Percentiles rank a stretch among this genome's conserved stretches.
These are phyloP conservation scores for Aspergillus sp. DNA, from an alignment of 2,329 filamentous ascomycete genomes.

Conservation along the genomic window DNA sequence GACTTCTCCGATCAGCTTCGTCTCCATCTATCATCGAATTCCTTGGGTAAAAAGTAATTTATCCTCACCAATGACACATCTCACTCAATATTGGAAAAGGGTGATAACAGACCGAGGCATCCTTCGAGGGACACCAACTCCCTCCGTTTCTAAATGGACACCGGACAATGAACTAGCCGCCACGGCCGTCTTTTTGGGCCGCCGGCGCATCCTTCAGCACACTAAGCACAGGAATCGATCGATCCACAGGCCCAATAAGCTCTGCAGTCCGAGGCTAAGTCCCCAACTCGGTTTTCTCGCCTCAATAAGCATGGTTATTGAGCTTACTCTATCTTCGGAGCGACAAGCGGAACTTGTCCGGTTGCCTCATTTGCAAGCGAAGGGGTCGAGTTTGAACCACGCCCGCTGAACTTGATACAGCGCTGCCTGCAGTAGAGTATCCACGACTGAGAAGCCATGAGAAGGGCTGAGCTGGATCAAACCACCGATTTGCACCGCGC, in stretches of 20 bases:
- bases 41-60: not conserved
- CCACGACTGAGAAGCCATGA: not conserved
- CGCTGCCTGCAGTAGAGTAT: not conserved
- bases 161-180: not conserved
- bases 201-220: not conserved
- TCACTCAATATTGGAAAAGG: not conserved
- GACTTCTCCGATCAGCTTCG: not conserved
- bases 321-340: not conserved
- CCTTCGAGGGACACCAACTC: not conserved
- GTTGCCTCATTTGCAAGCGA: not conserved
- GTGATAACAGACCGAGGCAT: not conserved
- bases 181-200: not conserved
- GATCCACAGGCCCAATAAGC: constrained; percentile 1
- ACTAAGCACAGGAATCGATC: not conserved
- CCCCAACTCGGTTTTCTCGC: not conserved
- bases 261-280: not conserved
- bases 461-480: not conserved
- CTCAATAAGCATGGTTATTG: not conserved
- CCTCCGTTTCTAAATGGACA: not conserved
- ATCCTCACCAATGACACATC: not conserved
- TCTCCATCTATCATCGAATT: not conserved
- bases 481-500: not conserved
- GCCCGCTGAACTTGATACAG: not conserved
- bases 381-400: not conserved
- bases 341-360: not conserved